A percentile compares a stretch with the other conserved stretches of the same genome.
These are phyloP conservation scores for Backusella circina DNA, from an alignment of 192 early-diverging fungal genomes.

Conservation along the genomic window DNA sequence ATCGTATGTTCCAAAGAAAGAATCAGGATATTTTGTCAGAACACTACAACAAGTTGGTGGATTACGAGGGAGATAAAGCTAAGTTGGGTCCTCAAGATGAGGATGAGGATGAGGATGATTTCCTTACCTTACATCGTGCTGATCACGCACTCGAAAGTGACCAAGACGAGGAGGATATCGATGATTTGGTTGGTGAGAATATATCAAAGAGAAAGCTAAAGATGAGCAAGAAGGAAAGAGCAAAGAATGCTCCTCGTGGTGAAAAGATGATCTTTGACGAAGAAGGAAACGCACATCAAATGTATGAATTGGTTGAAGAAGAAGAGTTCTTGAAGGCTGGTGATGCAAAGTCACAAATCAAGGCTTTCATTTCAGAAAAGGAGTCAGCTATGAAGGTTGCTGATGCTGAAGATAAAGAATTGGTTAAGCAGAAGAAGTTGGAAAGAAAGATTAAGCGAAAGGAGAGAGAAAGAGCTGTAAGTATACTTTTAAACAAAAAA, in stretches of 20 bases:
- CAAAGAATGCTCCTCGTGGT: conserved; percentile 68
- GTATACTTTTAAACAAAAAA: background rate
- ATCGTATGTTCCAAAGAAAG: conserved; percentile 90
- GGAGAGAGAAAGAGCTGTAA: conserved; percentile 51
- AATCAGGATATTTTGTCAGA: conserved; percentile 88
- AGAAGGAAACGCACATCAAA: conserved; percentile 76
- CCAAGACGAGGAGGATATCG: conserved; percentile 32
- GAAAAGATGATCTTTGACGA: conserved; percentile 91
- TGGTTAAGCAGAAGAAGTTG: conserved; percentile 58
- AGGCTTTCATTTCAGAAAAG: conserved; percentile 70
- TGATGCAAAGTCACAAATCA: conserved; percentile 57
- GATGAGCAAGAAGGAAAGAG: conserved; percentile 61
- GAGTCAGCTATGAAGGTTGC: conserved; percentile 65
- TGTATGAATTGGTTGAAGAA: conserved; percentile 81
- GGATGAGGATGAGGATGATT: conserved; percentile 61
- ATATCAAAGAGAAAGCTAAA: conserved; percentile 48
- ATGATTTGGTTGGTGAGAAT: conserved; percentile 15
- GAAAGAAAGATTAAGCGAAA: conserved; percentile 74
- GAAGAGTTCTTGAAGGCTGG: conserved; percentile 76
- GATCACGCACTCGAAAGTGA: conserved; percentile 73
- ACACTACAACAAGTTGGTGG: conserved; percentile 86
- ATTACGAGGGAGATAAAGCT: conserved; percentile 49
- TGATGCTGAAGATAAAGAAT: conserved; percentile 77
- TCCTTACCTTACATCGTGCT: conserved; percentile 79
- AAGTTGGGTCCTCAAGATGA: conserved; percentile 15